phyloP scores from a whole-genome alignment of 2,329 filamentous ascomycete genomes.

The Penicillium sp. region DNA sequence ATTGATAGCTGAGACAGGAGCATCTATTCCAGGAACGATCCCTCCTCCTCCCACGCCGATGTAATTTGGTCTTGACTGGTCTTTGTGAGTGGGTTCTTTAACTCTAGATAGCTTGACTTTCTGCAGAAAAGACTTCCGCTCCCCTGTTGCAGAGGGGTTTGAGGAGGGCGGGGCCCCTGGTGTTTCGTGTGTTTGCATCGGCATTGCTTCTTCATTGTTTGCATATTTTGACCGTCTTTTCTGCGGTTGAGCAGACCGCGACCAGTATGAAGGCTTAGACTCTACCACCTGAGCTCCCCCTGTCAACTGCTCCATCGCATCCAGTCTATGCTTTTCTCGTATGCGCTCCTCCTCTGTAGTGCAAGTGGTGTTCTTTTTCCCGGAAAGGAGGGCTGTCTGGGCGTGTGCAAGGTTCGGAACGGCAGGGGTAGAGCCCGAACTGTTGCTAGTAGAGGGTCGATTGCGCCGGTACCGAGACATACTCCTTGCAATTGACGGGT shows the following conservation, averaged over 20 bases:
- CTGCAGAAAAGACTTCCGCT: conserved; percentile 14
- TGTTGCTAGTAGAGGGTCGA: conserved; percentile 14
- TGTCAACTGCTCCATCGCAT: conserved; percentile 37
- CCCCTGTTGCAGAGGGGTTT: not conserved
- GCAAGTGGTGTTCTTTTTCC: not conserved
- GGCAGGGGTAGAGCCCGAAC: conserved; percentile 13
- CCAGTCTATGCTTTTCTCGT: conserved; percentile 30
- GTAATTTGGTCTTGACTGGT: conserved; percentile 18
- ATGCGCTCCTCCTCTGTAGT: conserved; percentile 13
- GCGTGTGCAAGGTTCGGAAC: conserved; percentile 8
- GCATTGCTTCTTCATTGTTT: not conserved
- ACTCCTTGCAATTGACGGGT: conserved; percentile 31
- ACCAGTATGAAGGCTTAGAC: not conserved
- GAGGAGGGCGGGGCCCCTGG: conserved; percentile 2
- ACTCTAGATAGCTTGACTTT: conserved; percentile 26
- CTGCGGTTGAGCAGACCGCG: conserved; percentile 7
- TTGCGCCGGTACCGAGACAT: conserved; percentile 38
- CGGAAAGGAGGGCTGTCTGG: not conserved
- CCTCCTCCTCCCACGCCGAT: conserved; percentile 25
- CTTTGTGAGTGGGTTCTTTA: conserved; percentile 12
- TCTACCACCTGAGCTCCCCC: conserved; percentile 17
- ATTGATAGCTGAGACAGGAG: conserved; percentile 77
- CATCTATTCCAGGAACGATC: conserved; percentile 62
- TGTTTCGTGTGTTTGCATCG: conserved; percentile 10
- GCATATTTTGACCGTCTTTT: not conserved